phyloP scores from a whole-genome alignment of 2,329 filamentous ascomycete species.

The Lasiodiplodia citricola region DNA sequence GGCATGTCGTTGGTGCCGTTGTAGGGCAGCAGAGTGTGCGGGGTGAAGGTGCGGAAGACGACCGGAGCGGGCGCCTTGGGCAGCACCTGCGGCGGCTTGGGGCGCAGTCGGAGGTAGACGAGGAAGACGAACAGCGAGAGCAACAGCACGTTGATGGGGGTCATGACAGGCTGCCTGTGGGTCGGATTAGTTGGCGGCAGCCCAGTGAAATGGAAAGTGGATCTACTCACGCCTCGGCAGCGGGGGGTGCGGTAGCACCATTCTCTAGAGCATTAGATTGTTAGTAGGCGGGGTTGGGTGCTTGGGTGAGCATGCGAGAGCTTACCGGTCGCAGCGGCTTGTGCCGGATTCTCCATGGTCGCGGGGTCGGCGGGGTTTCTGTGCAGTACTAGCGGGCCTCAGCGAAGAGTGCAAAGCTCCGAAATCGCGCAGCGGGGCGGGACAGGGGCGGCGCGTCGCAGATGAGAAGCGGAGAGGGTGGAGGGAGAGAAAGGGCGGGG shows the following conservation, averaged over 20 bases:
- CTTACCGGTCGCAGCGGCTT: conserved; percentile 26
- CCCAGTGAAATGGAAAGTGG: neutral
- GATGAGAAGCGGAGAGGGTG: neutral
- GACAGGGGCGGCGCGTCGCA: neutral
- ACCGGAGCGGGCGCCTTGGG: conserved; percentile 69
- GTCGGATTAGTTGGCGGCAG: neutral
- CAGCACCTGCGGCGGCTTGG: conserved; percentile 56
- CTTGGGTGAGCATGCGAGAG: neutral
- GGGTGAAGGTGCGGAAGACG: conserved; percentile 86
- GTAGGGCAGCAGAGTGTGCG: conserved; percentile 80
- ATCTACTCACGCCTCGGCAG: conserved; percentile 50
- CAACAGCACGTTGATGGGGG: conserved; percentile 67
- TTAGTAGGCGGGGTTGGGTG: neutral
- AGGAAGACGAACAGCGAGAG: conserved; percentile 62
- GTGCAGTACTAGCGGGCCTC: neutral
- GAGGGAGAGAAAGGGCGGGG: neutral
- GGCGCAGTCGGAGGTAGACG: conserved; percentile 64
- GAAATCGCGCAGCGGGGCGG: neutral
- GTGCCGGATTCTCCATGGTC: conserved; percentile 11
- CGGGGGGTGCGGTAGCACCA: conserved; percentile 60
- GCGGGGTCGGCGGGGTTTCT: neutral
- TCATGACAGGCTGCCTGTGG: conserved; percentile 60
- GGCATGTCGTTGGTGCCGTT: conserved; percentile 76
- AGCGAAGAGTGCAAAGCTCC: neutral
- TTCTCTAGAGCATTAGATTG: conserved; percentile 26